Conservation (phyloP, 2,329 filamentous ascomycete genomes). For the Diaporthe aspalathi region DNA sequence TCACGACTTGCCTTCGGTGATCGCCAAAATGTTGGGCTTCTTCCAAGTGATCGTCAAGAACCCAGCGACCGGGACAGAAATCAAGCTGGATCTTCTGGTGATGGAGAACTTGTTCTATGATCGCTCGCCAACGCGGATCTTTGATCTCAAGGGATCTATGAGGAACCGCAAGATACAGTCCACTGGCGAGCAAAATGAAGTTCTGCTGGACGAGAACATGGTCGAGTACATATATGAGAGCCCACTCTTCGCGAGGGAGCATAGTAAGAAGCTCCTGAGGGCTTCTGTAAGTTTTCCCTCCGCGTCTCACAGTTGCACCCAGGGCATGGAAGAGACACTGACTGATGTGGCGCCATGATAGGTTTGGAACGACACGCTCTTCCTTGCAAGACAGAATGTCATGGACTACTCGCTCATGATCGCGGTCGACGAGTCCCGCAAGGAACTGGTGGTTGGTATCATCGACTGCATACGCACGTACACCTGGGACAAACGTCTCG, state of each 20-base stretch:
- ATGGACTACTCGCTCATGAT: slow-evolving; percentile 99
- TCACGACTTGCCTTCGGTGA: slow-evolving; percentile 93
- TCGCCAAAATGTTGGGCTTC: slow-evolving; percentile 99
- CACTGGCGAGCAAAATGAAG: slow-evolving; percentile 95
- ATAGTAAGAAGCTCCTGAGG: slow-evolving; percentile 92
- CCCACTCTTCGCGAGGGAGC: slow-evolving; percentile 92
- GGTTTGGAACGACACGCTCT: slow-evolving; percentile 96
- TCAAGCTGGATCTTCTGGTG: slow-evolving; percentile 91
- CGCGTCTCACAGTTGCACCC: too few species aligned
- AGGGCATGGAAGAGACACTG: neutral
- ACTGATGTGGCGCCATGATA: slow-evolving; percentile 9
- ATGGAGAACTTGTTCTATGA: slow-evolving; percentile 99
- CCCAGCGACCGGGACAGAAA: slow-evolving; percentile 87
- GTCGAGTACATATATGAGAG: slow-evolving; percentile 99
- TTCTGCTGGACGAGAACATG: slow-evolving; percentile 97
- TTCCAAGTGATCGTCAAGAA: slow-evolving; percentile 99
- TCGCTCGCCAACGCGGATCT: slow-evolving; percentile 86
- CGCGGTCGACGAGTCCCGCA: slow-evolving; percentile 88
- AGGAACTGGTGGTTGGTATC: slow-evolving; percentile 95
- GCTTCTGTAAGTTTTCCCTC: slow-evolving; percentile 68
- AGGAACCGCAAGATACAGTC: slow-evolving; percentile 96
- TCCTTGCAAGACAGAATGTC: slow-evolving; percentile 92
- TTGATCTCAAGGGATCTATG: slow-evolving; percentile 98
- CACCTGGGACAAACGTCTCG: slow-evolving; percentile 99
- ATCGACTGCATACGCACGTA: slow-evolving; percentile 99